Conservation (phyloP, 768 basidiomycete species). For the Leccinum disarticulatum region DNA sequence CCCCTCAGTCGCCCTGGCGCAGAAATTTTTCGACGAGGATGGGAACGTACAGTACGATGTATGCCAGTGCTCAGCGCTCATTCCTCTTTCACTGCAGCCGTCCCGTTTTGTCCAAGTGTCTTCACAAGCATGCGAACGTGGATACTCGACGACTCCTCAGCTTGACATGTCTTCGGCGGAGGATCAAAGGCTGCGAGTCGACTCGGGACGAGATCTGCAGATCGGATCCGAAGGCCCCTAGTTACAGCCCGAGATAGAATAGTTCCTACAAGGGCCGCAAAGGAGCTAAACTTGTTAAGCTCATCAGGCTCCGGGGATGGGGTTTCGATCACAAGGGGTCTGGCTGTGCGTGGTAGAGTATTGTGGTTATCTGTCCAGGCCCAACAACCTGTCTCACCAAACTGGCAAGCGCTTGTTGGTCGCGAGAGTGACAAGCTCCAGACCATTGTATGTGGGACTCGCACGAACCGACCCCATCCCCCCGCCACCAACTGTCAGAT, state of each 20-base stretch:
- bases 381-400: too few relatives aligned
- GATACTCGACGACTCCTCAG: not conserved
- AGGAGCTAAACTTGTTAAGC: not conserved
- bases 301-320: not conserved
- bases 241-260: not conserved
- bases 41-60: not conserved
- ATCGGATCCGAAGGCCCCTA: not conserved
- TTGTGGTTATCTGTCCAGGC: too few relatives aligned
- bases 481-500: not conserved
- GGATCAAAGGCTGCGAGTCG: not conserved
- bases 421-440: too few relatives aligned
- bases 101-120: not conserved
- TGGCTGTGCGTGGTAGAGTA: not conserved
- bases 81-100: not conserved
- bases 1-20: not conserved
- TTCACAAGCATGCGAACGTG: not conserved
- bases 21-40: not conserved
- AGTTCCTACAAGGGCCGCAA: not conserved
- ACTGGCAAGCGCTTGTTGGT: too few relatives aligned
- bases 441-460: too few relatives aligned
- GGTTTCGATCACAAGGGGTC: not conserved
- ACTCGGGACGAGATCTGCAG: not conserved
- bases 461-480: too few relatives aligned
- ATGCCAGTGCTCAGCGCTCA: too few relatives aligned
- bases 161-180: not conserved